A percentile compares a stretch with the other conserved stretches of the same genome.
Conservation (phyloP, 2,329 filamentous ascomycete species). For the Neonectria punicea region DNA sequence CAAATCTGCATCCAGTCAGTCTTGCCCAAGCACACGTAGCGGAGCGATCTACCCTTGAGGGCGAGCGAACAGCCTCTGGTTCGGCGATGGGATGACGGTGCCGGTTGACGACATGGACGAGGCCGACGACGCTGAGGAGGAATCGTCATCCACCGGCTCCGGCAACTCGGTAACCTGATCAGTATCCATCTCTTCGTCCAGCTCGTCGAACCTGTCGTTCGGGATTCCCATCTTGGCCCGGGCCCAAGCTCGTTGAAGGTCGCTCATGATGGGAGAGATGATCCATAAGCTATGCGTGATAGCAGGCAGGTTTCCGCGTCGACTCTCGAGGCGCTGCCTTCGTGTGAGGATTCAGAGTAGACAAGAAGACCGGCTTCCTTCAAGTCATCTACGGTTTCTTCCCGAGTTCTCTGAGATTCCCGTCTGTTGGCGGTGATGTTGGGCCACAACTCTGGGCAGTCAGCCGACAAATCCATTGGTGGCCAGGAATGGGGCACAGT, state of each 20-base stretch:
- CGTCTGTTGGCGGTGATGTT: constrained; percentile 15
- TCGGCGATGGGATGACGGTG: constrained; percentile 85
- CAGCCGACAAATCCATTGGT: constrained; percentile 25
- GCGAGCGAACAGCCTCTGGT: constrained; percentile 77
- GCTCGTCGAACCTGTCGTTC: constrained; percentile 61
- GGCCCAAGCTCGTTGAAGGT: constrained; percentile 81
- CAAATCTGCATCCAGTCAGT: constrained; percentile 52
- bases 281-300: constrained; percentile 23
- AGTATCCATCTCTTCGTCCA: constrained; percentile 62
- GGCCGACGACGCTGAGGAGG: constrained; percentile 77
- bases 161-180: constrained; percentile 59
- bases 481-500: constrained; percentile 26
- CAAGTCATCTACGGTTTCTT: constrained; percentile 9
- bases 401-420: constrained; percentile 5
- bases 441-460: constrained; percentile 13
- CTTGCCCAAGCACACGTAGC: constrained; percentile 22
- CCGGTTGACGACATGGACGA: constrained; percentile 92
- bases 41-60: constrained; percentile 66
- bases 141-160: constrained; percentile 67
- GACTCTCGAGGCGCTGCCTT: constrained; percentile 1
- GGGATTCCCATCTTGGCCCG: constrained; percentile 76
- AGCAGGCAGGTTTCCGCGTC: constrained; percentile 10
- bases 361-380: background rate
- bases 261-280: constrained; percentile 70
- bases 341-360: background rate